Evolutionary conservation across 208 protist genomes (phyloP).

Genomic region (Leishmania tropica): DNA sequence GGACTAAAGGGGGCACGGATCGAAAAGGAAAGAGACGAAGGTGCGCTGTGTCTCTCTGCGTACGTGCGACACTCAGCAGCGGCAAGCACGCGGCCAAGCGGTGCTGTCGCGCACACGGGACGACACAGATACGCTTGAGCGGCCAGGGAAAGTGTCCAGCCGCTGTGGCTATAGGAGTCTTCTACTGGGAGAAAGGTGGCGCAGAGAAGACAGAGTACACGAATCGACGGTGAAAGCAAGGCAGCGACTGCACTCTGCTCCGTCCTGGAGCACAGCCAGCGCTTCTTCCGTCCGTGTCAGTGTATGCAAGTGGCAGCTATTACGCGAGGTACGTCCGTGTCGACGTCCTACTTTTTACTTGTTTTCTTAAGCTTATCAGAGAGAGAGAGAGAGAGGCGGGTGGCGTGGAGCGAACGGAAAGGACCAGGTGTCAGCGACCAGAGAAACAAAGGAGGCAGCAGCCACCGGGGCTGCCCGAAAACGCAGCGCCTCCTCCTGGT

Average conservation of each 20-base stretch:
- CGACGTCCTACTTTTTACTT: neutral
- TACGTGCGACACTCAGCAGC: neutral
- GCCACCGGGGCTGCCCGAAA: too few relatives aligned
- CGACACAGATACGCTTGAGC: neutral
- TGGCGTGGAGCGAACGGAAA: neutral
- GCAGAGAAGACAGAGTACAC: neutral
- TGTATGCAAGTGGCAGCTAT: neutral
- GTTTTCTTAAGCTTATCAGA: neutral
- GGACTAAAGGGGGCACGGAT: neutral
- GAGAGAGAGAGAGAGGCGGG: neutral
- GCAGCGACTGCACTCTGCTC: neutral
- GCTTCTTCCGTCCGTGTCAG: neutral
- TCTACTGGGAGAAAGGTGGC: neutral
- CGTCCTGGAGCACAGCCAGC: neutral
- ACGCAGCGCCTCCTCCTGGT: too few relatives aligned
- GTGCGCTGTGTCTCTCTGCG: neutral
- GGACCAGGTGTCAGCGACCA: too few relatives aligned
- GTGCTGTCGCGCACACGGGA: neutral
- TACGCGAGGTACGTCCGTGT: neutral
- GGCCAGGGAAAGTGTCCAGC: neutral
- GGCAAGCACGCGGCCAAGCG: neutral
- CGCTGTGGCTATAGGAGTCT: neutral
- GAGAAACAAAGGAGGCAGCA: too few relatives aligned
- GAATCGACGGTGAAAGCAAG: neutral
- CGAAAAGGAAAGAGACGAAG: neutral